These are phyloP conservation scores for Pyrenophora graminea DNA, from an alignment of 2,329 filamentous ascomycete genomes.

Conservation along the genomic window DNA sequence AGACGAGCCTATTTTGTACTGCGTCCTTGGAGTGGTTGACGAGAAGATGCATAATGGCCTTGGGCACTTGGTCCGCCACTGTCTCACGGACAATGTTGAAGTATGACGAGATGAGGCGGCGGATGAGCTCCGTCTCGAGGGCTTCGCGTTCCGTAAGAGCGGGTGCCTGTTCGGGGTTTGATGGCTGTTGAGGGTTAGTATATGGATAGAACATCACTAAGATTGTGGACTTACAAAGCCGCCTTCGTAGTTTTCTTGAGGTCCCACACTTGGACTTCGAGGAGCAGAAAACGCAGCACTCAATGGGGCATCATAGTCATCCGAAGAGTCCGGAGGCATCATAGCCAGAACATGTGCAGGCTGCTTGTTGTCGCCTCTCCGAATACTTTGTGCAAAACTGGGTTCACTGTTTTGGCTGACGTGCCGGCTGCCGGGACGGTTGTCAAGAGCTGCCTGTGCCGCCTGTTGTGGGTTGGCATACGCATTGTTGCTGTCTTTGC, in stretches of 20 bases:
- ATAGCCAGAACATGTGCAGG: constrained; percentile 49
- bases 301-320: constrained; percentile 48
- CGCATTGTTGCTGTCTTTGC: constrained; percentile 76
- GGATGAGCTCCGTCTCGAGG: constrained; percentile 96
- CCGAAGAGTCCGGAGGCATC: constrained; percentile 44
- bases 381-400: constrained; percentile 80
- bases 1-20: constrained; percentile 94
- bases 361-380: constrained; percentile 66
- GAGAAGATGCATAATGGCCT: constrained; percentile 97
- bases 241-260: constrained; percentile 47
- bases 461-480: constrained; percentile 46
- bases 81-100: constrained; percentile 99
- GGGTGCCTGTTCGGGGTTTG: constrained; percentile 66
- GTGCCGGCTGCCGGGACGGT: constrained; percentile 61
- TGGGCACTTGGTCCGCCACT: constrained; percentile 98
- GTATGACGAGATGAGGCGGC: constrained; percentile 94
- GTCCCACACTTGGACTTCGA: constrained; percentile 8
- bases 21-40: constrained; percentile 99
- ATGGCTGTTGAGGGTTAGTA: constrained; percentile 40
- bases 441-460: constrained; percentile 46
- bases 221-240: constrained; percentile 62
- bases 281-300: constrained; percentile 32
- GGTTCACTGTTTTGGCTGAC: constrained; percentile 79
- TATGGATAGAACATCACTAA: neutral
- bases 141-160: constrained; percentile 93